A percentile compares a stretch with the other conserved stretches of the same genome.
phyloP scores from a whole-genome alignment of 768 basidiomycete genomes.

The Pisolithus sp. region DNA sequence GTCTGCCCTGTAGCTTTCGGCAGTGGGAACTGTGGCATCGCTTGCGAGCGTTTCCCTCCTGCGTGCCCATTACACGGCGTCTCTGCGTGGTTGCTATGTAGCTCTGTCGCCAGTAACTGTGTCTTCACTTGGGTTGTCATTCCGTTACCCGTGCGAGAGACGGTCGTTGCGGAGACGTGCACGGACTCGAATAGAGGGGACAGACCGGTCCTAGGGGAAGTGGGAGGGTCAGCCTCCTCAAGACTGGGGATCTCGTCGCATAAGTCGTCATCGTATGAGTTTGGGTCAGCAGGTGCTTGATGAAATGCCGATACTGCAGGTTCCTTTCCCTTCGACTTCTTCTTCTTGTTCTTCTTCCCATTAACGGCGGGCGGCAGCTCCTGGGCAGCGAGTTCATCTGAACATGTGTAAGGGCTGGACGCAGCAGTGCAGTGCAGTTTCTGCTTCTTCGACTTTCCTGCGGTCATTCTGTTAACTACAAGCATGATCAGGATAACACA shows the following conservation, averaged over 20 bases:
- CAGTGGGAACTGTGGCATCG: constrained; percentile 11
- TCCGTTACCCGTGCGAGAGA: constrained; percentile 27
- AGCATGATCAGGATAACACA: constrained; percentile 11
- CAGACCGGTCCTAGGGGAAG: constrained; percentile 28
- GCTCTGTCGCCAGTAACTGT: constrained; percentile 55
- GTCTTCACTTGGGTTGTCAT: constrained; percentile 41
- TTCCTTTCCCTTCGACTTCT: constrained; percentile 35
- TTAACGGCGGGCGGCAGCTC: constrained; percentile 4
- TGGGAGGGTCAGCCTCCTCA: constrained; percentile 13
- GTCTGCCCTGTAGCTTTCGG: constrained; percentile 19
- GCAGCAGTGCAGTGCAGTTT: constrained; percentile 12
- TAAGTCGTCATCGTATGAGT: constrained; percentile 11
- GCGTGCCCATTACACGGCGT: constrained; percentile 21
- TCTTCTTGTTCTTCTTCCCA: constrained; percentile 43
- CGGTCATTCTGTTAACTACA: constrained; percentile 20
- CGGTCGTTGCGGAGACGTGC: constrained; percentile 40
- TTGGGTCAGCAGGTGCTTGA: not conserved
- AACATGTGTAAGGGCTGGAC: constrained; percentile 5
- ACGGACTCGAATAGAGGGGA: constrained; percentile 45
- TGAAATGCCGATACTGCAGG: constrained; percentile 4
- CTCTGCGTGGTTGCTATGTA: constrained; percentile 42
- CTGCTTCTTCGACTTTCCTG: constrained; percentile 23
- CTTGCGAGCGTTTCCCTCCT: constrained; percentile 19
- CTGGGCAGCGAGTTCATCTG: constrained; percentile 8
- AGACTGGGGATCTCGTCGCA: constrained; percentile 21